Percentiles rank a stretch among this genome's conserved stretches.
These are phyloP conservation scores for Venturia pyrina DNA, from an alignment of 2,329 filamentous ascomycete genomes.

Conservation along the genomic window DNA sequence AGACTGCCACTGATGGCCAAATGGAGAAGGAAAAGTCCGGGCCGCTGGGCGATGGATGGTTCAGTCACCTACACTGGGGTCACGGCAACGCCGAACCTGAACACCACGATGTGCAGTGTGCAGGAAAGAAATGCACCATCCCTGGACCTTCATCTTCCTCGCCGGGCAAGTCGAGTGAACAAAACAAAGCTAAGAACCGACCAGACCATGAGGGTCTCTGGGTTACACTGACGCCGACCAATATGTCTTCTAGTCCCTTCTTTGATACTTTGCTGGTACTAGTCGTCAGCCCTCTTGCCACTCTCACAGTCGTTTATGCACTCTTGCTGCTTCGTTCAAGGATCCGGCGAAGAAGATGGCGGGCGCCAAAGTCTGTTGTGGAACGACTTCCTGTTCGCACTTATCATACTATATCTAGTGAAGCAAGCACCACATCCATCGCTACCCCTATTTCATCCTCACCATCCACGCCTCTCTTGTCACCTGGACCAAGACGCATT, in stretches of 20 bases:
- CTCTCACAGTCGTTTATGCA: constrained; percentile 84
- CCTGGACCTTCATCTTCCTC: not conserved
- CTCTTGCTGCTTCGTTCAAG: constrained; percentile 78
- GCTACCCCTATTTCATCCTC: constrained; percentile 57
- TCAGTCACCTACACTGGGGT: constrained; percentile 6
- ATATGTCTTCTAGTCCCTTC: constrained; percentile 79
- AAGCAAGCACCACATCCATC: constrained; percentile 46
- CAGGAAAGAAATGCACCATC: constrained; percentile 4
- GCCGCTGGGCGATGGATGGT: constrained; percentile 2
- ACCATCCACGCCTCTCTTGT: constrained; percentile 71
- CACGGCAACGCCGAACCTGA: not conserved
- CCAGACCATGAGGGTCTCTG: constrained; percentile 66
- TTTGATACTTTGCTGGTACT: constrained; percentile 93
- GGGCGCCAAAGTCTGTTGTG: constrained; percentile 94
- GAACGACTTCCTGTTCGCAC: constrained; percentile 90
- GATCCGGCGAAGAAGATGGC: constrained; percentile 82
- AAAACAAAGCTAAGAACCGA: constrained; percentile 16
- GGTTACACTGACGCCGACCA: constrained; percentile 92
- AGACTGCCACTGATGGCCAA: not conserved
- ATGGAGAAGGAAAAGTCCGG: not conserved
- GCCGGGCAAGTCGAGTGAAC: constrained; percentile 12
- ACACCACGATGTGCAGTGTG: constrained; percentile 9
- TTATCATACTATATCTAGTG: constrained; percentile 71
- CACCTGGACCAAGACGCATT: constrained; percentile 27
- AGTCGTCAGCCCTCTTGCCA: constrained; percentile 89